Base-by-base conservation (phyloP, 2,329 filamentous ascomycete genomes). In the Ambrosiella beaveri region DNA sequence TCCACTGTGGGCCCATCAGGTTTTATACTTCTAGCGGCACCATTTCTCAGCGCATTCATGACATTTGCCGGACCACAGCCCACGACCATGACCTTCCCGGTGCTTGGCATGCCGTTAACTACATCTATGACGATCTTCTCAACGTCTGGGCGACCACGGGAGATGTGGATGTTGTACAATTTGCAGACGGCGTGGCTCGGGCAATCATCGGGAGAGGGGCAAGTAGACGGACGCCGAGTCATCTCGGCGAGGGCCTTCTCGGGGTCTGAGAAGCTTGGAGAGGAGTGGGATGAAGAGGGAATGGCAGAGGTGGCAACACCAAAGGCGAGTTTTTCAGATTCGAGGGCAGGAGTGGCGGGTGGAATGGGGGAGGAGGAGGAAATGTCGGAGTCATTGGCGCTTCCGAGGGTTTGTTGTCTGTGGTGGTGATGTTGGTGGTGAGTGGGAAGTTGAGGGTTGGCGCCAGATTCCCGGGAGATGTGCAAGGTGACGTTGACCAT, bases 31-130 rank as follows among this genome's bases (percentile, higher is more conserved):
- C 63, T 63, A 1, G 72, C 71, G 0, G 70, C 66, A 1, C 71
- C 69, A 56, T 73, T 69, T 35, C 74, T 70, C 40, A 75, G 69
- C 27, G 67, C 62, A 19, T 66, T 64, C 68, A 74, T 74, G 54
- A 77, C 63, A 4, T 65, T 64, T 2, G 66, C 66, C 0, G 75
- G 74, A 1, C 75, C 75, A 66, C 75, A 78, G 8, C 71, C 72
- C 61, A 74, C 69, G 57, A 77, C 66, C 41, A 72, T 64, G 45
- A 74, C 67, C 1, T 69, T 68, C 57, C 71, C 65, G 17, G 66
- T 62, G 9, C 63, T 57, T 1, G 63, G 61, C 0, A 66, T 64
- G 4, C 62, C 64, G 0, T 64, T 62, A 2, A 75, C 62, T 0
- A 65, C 63, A 12, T 64, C 62, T 1, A 63, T 65, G 7, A 76